Evolutionary conservation across 148 eudicot species (phyloP).

Genomic region (Persicaria maculosa): DNA sequence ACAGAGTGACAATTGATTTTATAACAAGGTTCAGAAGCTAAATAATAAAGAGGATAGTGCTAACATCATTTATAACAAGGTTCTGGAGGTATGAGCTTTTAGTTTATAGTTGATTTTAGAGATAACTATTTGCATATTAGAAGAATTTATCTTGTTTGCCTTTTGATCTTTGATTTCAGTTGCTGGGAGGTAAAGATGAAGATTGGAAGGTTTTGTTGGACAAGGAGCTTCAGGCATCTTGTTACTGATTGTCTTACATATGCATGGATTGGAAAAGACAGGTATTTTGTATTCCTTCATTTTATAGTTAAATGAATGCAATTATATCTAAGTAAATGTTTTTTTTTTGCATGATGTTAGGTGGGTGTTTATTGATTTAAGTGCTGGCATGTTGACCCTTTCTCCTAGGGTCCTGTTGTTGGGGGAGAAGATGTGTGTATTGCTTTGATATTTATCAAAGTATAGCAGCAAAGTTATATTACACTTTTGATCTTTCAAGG

Average conservation of each 20-base stretch:
- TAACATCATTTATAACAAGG: constrained; percentile 65
- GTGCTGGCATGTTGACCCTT: constrained; percentile 59
- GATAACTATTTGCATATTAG: neutral
- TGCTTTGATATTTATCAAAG: too few relatives aligned
- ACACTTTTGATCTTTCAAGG: too few relatives aligned
- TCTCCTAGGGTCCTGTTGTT: constrained; percentile 95
- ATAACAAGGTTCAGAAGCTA: constrained; percentile 29
- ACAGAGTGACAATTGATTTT: too few relatives aligned
- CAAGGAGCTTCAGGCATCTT: constrained; percentile 49
- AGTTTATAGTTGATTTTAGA: neutral
- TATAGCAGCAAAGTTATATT: too few relatives aligned
- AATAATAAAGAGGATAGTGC: constrained; percentile 70
- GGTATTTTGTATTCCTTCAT: constrained; percentile 27
- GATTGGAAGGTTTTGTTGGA: constrained; percentile 55
- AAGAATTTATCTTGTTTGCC: constrained; percentile 7
- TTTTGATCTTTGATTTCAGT: constrained; percentile 21
- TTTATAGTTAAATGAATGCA: constrained; percentile 4
- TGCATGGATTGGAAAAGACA: constrained; percentile 88
- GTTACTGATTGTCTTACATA: constrained; percentile 90
- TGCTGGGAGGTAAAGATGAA: constrained; percentile 57
- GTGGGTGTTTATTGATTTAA: constrained; percentile 94
- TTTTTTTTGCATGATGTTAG: constrained; percentile 29
- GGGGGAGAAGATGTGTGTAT: constrained; percentile 18
- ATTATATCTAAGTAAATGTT: constrained; percentile 10
- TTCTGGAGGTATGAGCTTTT: constrained; percentile 49